Evolutionary conservation across 768 basidiomycete species (phyloP).

Genomic region (Kwoniella dendrophila): DNA sequence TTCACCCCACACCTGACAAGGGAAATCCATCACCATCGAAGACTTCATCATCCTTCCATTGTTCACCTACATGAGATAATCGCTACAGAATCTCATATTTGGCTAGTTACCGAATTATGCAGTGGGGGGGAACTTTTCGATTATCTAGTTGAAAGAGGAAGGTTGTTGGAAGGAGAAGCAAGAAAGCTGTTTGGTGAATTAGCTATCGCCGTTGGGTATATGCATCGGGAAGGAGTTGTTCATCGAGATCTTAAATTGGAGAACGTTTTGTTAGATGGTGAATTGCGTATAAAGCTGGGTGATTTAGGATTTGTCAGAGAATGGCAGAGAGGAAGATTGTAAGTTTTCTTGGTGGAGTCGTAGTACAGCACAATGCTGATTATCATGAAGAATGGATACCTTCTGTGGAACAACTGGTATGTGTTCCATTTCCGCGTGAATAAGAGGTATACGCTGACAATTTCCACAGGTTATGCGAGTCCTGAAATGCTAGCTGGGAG

Average conservation of each 20-base stretch:
- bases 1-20: conserved; percentile 85
- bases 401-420: conserved; percentile 91
- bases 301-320: conserved; percentile 95
- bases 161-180: conserved; percentile 80
- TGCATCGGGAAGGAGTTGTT: conserved; percentile 89
- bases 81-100: conserved; percentile 91
- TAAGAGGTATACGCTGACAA: not conserved
- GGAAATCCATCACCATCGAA: conserved; percentile 97
- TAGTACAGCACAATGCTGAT: conserved; percentile 59
- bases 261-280: conserved; percentile 88
- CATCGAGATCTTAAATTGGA: conserved; percentile 97
- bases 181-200: conserved; percentile 92
- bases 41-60: conserved; percentile 91
- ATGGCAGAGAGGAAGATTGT: conserved; percentile 58
- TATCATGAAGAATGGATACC: conserved; percentile 78
- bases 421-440: not conserved
- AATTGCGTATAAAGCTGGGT: conserved; percentile 86
- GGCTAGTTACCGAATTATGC: conserved; percentile 97
- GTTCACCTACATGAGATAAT: conserved; percentile 97
- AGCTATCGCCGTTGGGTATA: conserved; percentile 86
- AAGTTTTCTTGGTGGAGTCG: conserved; percentile 12
- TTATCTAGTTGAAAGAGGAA: conserved; percentile 92
- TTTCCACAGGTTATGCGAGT: conserved; percentile 64
- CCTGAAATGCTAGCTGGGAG: conserved; percentile 87
- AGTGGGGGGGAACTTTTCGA: conserved; percentile 97